Evolutionary conservation across 768 basidiomycete species (phyloP).

Genomic region (Russula ochroleuca): DNA sequence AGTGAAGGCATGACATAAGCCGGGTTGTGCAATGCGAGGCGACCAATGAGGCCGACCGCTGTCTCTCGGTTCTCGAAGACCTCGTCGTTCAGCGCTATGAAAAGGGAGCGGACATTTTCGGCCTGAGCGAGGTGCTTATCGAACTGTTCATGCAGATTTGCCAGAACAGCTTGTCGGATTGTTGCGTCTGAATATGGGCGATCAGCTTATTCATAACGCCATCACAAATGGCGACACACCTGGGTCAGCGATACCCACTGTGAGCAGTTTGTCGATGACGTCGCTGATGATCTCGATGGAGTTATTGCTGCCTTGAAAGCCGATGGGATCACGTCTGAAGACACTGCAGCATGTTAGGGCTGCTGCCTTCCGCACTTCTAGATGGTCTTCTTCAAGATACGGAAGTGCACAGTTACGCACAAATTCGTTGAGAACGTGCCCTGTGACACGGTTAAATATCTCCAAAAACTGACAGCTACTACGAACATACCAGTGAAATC

Average conservation of each 20-base stretch:
- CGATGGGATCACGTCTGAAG: slow-evolving; percentile 92
- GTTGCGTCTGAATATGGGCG: slow-evolving; percentile 34
- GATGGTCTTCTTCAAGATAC: slow-evolving; percentile 88
- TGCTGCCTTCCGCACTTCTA: slow-evolving; percentile 84
- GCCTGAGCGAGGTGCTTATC: slow-evolving; percentile 97
- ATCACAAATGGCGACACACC: slow-evolving; percentile 44
- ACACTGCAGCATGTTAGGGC: slow-evolving; percentile 89
- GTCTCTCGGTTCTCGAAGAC: slow-evolving; percentile 88
- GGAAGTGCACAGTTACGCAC: slow-evolving; percentile 87
- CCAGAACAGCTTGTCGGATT: slow-evolving; percentile 84
- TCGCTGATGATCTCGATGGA: slow-evolving; percentile 97
- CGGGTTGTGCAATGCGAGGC: slow-evolving; percentile 91
- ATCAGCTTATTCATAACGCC: not conserved
- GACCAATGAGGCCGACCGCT: slow-evolving; percentile 88
- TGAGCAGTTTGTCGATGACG: slow-evolving; percentile 93
- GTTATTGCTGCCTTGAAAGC: slow-evolving; percentile 92
- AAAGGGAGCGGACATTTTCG: slow-evolving; percentile 95
- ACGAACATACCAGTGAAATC: slow-evolving; percentile 78
- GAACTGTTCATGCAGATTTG: slow-evolving; percentile 85
- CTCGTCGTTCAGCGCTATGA: slow-evolving; percentile 97
- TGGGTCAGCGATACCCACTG: slow-evolving; percentile 94
- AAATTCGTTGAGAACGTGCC: slow-evolving; percentile 93
- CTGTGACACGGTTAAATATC: slow-evolving; percentile 37
- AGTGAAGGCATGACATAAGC: slow-evolving; percentile 98
- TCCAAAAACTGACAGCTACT: not conserved